Base-by-base conservation (phyloP, 2,329 filamentous ascomycete species). In the Thermochaetoides dissita region DNA sequence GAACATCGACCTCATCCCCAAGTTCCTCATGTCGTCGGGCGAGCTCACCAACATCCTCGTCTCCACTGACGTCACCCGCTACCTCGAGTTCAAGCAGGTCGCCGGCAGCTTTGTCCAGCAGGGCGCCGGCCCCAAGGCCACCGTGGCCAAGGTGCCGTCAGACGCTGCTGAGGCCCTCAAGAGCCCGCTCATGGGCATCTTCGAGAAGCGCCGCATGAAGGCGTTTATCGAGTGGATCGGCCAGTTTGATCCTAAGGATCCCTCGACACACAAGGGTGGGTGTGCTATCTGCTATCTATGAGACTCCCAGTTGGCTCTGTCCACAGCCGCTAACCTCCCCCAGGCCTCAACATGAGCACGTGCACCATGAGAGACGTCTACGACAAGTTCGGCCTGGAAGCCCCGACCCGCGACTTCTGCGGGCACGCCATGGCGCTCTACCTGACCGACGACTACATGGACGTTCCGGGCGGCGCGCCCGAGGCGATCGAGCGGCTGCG, bases 1-100 rank as follows among this genome's bases (percentile, higher is more conserved):
- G 91, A 96, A 95, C 72, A 93, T 98, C 65, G 93, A 98, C 62
- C 76, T 98, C 48, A 88, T 98, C 38, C 89, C 91, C 53, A 98
- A 98, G 74, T 81, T 98, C 58, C 77, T 98, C 63, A 96, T 98
- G 88, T 87, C 89, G 46, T 94, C 93, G 50, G 91, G 91, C 64
- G 89, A 98, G 69, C 73, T 98, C 60, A 96, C 89, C 62, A 96
- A 96, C 68, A 95, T 98, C 59, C 79, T 98, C 59, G 87, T 95
- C 50, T 94, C 88, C 40, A 96, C 89, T 65, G 87, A 95, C 55
- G 83, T 87, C 52, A 87, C 83, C 56, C 73, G 81, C 65, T 88
- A 88, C 64, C 80, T 93, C 57, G 84, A 93, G 63, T 93, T 94
- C 72, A 87, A 84, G 69, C 85, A 91, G 66, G 88, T 98, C 49